Evolutionary conservation across 164 flowering plant species (phyloP).

Genomic region (Aristolochia contorta): DNA sequence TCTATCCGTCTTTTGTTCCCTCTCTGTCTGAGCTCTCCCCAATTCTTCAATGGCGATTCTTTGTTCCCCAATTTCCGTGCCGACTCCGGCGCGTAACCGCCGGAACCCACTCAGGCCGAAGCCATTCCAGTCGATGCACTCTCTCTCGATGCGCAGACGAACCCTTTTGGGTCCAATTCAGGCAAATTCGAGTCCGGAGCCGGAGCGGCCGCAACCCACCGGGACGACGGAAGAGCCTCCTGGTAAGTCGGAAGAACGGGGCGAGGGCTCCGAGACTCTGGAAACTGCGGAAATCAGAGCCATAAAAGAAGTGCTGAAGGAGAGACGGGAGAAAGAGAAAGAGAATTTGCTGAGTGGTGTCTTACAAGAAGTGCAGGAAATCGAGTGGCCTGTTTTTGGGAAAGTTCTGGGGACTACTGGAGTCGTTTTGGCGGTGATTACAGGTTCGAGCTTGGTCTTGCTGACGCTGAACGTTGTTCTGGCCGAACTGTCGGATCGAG

Average conservation of each 20-base stretch:
- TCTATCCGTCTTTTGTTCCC: no score
- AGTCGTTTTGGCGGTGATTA: constrained; percentile 63
- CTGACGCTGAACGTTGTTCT: constrained; percentile 74
- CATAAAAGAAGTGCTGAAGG: constrained; percentile 9
- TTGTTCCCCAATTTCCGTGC: background rate
- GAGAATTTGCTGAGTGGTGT: constrained; percentile 43
- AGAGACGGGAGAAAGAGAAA: constrained; percentile 13
- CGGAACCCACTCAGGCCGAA: no score
- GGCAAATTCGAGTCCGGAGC: background rate
- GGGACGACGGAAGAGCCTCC: background rate
- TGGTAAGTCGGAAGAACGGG: background rate
- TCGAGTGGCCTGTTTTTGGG: constrained; percentile 72
- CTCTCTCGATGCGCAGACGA: no score
- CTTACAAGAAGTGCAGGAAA: constrained; percentile 55
- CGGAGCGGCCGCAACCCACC: background rate
- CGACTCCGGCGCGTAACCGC: background rate
- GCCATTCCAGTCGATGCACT: no score
- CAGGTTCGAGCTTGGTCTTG: constrained; percentile 72
- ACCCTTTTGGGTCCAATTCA: no score
- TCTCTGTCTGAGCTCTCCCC: no score
- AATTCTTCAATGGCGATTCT: no score
- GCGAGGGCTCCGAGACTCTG: background rate
- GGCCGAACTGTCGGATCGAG: constrained; percentile 67
- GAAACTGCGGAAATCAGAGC: background rate
- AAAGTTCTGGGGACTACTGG: constrained; percentile 71